A percentile compares a stretch with the other conserved stretches of the same genome.
Evolutionary conservation across 179 eudicot species (phyloP).

Genomic region (Corrigiola litoralis): DNA sequence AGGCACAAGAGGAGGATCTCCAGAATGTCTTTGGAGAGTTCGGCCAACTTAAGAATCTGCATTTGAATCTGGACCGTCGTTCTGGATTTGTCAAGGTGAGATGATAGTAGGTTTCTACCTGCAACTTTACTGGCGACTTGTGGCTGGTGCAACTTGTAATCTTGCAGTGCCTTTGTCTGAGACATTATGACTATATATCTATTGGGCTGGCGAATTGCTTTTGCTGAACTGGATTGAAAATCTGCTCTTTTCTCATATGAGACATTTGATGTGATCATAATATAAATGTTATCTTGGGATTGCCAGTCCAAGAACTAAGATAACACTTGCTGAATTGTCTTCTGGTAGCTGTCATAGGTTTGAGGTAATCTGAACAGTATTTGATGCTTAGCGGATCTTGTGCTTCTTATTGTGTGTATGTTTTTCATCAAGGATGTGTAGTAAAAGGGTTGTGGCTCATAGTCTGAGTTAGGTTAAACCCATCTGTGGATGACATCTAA

Average conservation of each 20-base stretch:
- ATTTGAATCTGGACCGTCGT: constrained; percentile 88
- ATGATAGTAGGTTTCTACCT: background rate
- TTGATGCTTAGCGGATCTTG: no score
- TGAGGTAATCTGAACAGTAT: background rate
- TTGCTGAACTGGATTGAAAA: no score
- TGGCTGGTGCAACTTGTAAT: background rate
- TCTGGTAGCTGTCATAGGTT: background rate
- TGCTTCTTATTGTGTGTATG: background rate
- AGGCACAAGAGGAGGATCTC: constrained; percentile 87
- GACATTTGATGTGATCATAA: no score
- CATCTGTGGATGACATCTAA: background rate
- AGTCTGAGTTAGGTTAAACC: no score
- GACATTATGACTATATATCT: no score
- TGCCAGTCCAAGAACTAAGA: background rate
- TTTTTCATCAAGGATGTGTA: background rate
- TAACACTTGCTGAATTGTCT: no score
- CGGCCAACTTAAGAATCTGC: constrained; percentile 82
- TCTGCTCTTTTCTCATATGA: no score
- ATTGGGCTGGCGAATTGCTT: no score
- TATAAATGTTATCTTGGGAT: no score
- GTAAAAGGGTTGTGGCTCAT: background rate
- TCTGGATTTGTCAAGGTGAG: constrained; percentile 92
- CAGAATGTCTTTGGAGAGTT: constrained; percentile 77
- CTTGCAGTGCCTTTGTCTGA: background rate
- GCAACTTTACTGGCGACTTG: background rate